Base-by-base conservation (phyloP, 805 yeast species). In the Wickerhamiella lipophila region DNA sequence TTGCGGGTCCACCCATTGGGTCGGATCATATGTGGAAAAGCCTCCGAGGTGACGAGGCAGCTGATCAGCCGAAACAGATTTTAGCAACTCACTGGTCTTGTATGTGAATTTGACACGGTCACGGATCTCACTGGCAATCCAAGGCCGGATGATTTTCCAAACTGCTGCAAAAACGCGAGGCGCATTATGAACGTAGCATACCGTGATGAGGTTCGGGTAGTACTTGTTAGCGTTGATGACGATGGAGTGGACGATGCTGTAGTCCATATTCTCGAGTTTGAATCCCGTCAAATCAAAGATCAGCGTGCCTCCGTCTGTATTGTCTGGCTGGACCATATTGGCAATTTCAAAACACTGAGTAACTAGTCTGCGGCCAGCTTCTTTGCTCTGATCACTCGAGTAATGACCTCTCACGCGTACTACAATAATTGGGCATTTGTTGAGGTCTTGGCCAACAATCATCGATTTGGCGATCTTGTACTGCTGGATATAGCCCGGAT, bases 251-350 rank as follows among this genome's bases (percentile, higher is more conserved):
- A 84, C 85, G 3, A 89, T 80, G 2, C 75, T 71, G 57, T 81
- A 81, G 63, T 84, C 95, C 77, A 86, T 84, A 59, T 83, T 84
- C 50, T 84, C 73, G 73, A 83, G 73, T 4, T 86, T 72, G 58
- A 84, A 83, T 2, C 80, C 92, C 2, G 81, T 70, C 60, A 84
- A 66, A 61, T 84, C 94, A 59, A 84, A 84, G 34, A 84, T 62
- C 49, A 83, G 72, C 1, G 85, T 74, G 46, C 78, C 79, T 15
- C 76, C 75, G 58, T 82, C 89, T 32, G 72, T 69, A 1, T 82
- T 79, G 52, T 78, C 85, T 53, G 65, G 72, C 54, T 82, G 66
- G 52, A 75, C 70, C 44, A 39, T 16, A 9, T 19, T 12, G 27
- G 36, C 44, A 32, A 4, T 29, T 32, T 46, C 49, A 30, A 36